These are phyloP conservation scores for Kwoniella dejecticola DNA, from an alignment of 768 basidiomycete species.

Conservation along the genomic window DNA sequence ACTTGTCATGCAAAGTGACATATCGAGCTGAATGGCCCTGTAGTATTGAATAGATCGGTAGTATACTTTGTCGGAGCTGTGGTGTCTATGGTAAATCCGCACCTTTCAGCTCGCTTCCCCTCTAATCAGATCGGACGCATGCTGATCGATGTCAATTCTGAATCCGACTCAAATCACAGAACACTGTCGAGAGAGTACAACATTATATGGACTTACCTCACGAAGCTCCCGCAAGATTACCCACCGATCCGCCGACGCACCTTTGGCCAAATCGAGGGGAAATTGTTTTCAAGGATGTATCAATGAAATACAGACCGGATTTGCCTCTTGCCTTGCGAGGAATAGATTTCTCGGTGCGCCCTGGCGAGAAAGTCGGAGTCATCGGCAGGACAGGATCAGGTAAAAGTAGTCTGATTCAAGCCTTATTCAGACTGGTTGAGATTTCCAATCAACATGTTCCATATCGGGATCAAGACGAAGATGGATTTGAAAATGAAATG, in stretches of 20 bases:
- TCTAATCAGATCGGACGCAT: background rate
- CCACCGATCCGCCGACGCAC: slow-evolving; percentile 59
- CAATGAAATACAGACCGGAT: slow-evolving; percentile 69
- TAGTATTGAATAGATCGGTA: background rate
- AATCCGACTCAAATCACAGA: slow-evolving; percentile 59
- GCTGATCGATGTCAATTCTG: too few species aligned
- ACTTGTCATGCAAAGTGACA: background rate
- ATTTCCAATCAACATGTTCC: slow-evolving; percentile 52
- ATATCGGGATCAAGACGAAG: slow-evolving; percentile 57
- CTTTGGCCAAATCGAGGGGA: slow-evolving; percentile 74
- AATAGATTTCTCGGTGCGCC: slow-evolving; percentile 68
- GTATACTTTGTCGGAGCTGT: background rate
- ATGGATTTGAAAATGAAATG: slow-evolving; percentile 58
- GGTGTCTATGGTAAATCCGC: slow-evolving; percentile 1
- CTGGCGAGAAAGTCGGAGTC: slow-evolving; percentile 80
- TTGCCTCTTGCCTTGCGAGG: slow-evolving; percentile 76
- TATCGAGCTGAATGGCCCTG: background rate
- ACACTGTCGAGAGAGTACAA: slow-evolving; percentile 69
- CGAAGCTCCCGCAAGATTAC: slow-evolving; percentile 66
- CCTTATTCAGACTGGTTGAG: slow-evolving; percentile 67
- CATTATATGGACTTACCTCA: slow-evolving; percentile 74
- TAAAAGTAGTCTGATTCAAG: slow-evolving; percentile 57
- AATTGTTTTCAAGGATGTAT: slow-evolving; percentile 70
- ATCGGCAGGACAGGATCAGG: slow-evolving; percentile 69
- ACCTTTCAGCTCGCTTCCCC: background rate